Percentiles rank a stretch among this genome's conserved stretches.
Conservation (phyloP, 768 basidiomycete species). For the Naganishia randhawae region DNA sequence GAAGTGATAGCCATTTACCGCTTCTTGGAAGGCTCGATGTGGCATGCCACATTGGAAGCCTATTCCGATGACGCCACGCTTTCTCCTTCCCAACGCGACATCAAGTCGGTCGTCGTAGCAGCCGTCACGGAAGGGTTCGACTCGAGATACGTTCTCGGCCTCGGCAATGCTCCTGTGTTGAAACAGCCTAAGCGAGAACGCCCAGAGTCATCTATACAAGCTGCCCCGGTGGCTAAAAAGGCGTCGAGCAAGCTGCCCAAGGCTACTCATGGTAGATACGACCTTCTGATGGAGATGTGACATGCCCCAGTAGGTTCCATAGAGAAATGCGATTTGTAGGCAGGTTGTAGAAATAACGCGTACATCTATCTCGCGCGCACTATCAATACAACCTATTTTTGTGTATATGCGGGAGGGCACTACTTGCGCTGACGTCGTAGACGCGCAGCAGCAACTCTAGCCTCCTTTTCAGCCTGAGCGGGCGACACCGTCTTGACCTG, state of each 20-base stretch:
- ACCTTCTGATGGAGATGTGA: constrained; percentile 13
- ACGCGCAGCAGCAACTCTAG: constrained; percentile 30
- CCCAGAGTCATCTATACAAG: neutral
- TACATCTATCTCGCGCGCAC: neutral
- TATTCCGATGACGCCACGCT: neutral
- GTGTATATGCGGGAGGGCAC: neutral
- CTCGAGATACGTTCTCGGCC: neutral
- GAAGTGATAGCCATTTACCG: neutral
- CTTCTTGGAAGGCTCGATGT: constrained; percentile 27
- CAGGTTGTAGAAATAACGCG: neutral
- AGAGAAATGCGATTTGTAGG: neutral
- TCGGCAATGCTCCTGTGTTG: neutral
- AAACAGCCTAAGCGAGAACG: constrained; percentile 17
- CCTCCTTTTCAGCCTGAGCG: constrained; percentile 24
- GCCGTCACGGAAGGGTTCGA: constrained; percentile 10
- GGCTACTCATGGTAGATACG: constrained; percentile 21
- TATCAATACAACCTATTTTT: neutral
- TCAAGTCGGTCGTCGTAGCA: neutral
- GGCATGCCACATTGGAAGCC: constrained; percentile 20
- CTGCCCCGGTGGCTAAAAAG: constrained; percentile 4
- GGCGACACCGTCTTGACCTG: constrained; percentile 6
- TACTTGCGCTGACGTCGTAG: constrained; percentile 24
- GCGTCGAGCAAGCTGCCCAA: neutral
- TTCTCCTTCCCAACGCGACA: neutral
- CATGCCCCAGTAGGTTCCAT: neutral